Evolutionary conservation across 129 eudicot genomes (phyloP).

Genomic region (Lonicera japonica): DNA sequence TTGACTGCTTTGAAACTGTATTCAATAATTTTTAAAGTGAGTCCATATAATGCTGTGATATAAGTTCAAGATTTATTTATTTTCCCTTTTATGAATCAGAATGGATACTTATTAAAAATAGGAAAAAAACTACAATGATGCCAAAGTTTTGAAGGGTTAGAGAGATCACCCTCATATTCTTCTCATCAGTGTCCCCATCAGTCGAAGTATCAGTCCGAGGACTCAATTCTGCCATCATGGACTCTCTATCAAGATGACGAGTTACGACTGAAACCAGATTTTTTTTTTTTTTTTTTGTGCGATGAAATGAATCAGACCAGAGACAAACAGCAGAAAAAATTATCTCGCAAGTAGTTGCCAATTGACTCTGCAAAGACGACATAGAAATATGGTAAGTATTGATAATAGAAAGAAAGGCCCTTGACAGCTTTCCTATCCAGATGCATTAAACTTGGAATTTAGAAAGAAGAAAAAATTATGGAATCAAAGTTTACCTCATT

Average conservation of each 20-base stretch:
- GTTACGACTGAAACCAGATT: not conserved
- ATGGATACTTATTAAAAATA: too few relatives aligned
- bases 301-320: not conserved
- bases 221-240: constrained; percentile 30
- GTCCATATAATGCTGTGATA: not conserved
- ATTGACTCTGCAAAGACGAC: constrained; percentile 10
- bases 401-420: too few relatives aligned
- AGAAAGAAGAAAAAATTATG: too few relatives aligned
- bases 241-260: not conserved
- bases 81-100: too few relatives aligned
- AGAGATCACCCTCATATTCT: constrained; percentile 26
- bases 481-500: too few relatives aligned
- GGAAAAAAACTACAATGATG: too few relatives aligned
- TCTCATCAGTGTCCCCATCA: constrained; percentile 45
- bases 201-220: constrained; percentile 56
- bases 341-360: not conserved
- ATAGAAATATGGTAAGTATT: not conserved
- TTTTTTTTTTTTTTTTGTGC: not conserved
- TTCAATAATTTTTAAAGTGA: constrained; percentile 13
- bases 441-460: too few relatives aligned
- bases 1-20: constrained; percentile 53
- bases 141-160: constrained; percentile 9
- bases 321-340: not conserved
- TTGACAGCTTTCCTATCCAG: too few relatives aligned
- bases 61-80: constrained; percentile 3